These are phyloP conservation scores for Bolboschoenus planiculmis DNA, from an alignment of 176 grass and related monocot genomes.

Conservation along the genomic window DNA sequence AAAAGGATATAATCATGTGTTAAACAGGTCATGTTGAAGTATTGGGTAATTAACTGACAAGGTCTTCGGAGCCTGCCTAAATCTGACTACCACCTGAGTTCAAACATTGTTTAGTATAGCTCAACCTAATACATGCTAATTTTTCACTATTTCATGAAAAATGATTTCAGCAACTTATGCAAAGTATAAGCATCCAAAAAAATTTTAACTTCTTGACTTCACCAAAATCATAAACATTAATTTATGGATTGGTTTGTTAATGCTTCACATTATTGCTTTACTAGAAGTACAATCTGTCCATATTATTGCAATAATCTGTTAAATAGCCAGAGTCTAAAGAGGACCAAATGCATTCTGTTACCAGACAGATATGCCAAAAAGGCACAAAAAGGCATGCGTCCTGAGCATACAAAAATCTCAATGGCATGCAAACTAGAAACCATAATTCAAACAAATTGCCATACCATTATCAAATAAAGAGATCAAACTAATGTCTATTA, in stretches of 20 bases:
- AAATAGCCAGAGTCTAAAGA: not conserved
- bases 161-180: not conserved
- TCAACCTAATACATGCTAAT: not conserved
- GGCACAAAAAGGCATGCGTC: not conserved
- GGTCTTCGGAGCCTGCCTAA: not conserved
- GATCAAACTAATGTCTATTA: not conserved
- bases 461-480: not conserved
- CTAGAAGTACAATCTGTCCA: not conserved
- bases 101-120: not conserved
- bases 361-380: not conserved
- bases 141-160: not conserved
- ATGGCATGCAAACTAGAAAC: not conserved
- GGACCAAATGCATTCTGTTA: not conserved
- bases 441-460: not conserved
- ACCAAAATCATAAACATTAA: conserved; percentile 5
- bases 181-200: not conserved
- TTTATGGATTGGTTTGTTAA: not conserved
- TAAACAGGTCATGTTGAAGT: not conserved
- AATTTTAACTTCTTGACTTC: not conserved
- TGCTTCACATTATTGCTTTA: not conserved
- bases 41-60: not conserved
- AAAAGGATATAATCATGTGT: not conserved
- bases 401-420: not conserved
- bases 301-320: not conserved
- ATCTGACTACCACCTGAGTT: not conserved